Conservation (phyloP, 1,139 yeast species). For the Suhomyces bribrorum region DNA sequence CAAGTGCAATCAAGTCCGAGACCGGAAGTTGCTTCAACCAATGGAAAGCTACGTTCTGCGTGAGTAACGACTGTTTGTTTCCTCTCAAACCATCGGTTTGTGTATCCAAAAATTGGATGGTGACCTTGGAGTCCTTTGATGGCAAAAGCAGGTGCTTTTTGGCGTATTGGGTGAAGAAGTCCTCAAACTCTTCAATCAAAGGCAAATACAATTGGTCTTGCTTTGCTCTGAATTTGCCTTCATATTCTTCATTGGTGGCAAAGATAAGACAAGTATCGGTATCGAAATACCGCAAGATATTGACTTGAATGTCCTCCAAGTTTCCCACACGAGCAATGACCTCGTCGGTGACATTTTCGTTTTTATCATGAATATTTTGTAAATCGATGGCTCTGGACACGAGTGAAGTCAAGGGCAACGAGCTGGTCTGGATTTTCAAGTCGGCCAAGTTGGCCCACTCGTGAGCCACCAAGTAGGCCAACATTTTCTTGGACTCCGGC, state of each 20-base stretch:
- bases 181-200: conserved; percentile 65
- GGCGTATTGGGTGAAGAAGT: conserved; percentile 53
- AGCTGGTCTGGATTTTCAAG: conserved; percentile 72
- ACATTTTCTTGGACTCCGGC: conserved; percentile 57
- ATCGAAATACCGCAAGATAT: conserved; percentile 77
- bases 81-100: conserved; percentile 82
- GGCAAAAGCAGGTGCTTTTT: conserved; percentile 32
- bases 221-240: conserved; percentile 72
- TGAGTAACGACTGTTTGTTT: conserved; percentile 63
- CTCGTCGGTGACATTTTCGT: conserved; percentile 41
- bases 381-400: conserved; percentile 85
- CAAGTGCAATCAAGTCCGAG: conserved; percentile 86
- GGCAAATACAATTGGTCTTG: conserved; percentile 81
- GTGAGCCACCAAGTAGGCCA: conserved; percentile 77
- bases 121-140: conserved; percentile 24
- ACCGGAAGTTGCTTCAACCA: conserved; percentile 66
- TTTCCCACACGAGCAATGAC: conserved; percentile 61
- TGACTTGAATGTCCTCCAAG: conserved; percentile 52
- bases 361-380: conserved; percentile 28
- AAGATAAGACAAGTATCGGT: conserved; percentile 91
- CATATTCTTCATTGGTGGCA: conserved; percentile 80
- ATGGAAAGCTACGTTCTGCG: conserved; percentile 60
- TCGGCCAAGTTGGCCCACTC: conserved; percentile 85
- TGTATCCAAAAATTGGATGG: conserved; percentile 67
- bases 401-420: conserved; percentile 84